A percentile compares a stretch with the other conserved stretches of the same genome.
These are phyloP conservation scores for Fusarium robinianum DNA, from an alignment of 2,329 filamentous ascomycete species.

Conservation along the genomic window DNA sequence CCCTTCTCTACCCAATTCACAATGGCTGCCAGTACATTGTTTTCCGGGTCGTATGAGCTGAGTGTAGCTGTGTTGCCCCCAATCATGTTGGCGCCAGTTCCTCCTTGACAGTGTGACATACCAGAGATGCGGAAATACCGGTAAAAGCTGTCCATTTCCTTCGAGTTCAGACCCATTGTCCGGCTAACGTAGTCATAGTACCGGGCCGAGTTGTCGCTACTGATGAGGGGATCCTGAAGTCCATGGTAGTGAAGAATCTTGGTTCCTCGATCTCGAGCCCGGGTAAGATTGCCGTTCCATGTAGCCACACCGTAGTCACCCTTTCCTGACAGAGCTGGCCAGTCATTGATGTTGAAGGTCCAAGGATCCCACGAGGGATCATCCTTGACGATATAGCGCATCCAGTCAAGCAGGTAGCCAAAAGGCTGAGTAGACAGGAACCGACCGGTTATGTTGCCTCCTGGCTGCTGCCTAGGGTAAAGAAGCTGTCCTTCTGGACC, in stretches of 20 bases:
- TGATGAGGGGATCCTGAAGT: constrained; percentile 29
- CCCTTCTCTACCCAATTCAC: constrained; percentile 54
- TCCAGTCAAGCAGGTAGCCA: constrained; percentile 36
- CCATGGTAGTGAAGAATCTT: constrained; percentile 55
- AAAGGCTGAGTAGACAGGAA: constrained; percentile 34
- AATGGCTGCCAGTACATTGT: constrained; percentile 53
- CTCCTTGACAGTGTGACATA: constrained; percentile 52
- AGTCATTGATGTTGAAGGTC: constrained; percentile 34
- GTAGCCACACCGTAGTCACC: constrained; percentile 50
- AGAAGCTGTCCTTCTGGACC: constrained; percentile 39
- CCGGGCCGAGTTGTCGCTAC: constrained; percentile 29
- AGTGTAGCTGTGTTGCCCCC: constrained; percentile 31
- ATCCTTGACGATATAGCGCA: constrained; percentile 47
- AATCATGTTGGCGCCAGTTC: constrained; percentile 49
- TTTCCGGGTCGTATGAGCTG: constrained; percentile 38
- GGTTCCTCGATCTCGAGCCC: constrained; percentile 46
- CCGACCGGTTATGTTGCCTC: constrained; percentile 38
- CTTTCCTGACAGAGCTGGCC: constrained; percentile 33
- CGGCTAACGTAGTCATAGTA: constrained; percentile 31
- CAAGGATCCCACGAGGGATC: constrained; percentile 40
- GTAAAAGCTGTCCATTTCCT: constrained; percentile 53
- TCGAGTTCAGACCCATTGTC: constrained; percentile 27
- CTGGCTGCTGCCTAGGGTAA: constrained; percentile 20
- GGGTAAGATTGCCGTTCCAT: constrained; percentile 45
- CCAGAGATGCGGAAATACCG: constrained; percentile 58